Conservation (phyloP, 2,329 filamentous ascomycete species). For the Myriosclerotinia curreyana region DNA sequence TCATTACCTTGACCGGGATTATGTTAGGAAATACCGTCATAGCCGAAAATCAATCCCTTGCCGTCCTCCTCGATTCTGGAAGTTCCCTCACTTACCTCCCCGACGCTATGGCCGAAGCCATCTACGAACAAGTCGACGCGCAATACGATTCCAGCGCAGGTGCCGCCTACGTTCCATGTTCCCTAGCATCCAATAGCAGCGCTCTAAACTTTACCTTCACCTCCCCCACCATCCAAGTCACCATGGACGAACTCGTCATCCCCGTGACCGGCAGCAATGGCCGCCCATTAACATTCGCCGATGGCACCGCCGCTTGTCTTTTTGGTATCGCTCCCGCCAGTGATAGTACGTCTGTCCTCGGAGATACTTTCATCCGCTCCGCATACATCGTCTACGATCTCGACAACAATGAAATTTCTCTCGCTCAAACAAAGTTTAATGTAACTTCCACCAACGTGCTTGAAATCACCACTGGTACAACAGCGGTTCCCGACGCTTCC, state of each 20-base stretch:
- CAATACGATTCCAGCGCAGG: slow-evolving; percentile 52
- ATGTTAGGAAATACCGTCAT: slow-evolving; percentile 45
- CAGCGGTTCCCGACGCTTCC: slow-evolving; percentile 54
- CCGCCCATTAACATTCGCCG: slow-evolving; percentile 48
- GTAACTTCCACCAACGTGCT: slow-evolving; percentile 49
- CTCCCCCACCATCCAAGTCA: slow-evolving; percentile 51
- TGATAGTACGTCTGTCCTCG: slow-evolving; percentile 57
- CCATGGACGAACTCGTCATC: slow-evolving; percentile 59
- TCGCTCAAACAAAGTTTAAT: slow-evolving; percentile 66
- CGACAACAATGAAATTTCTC: slow-evolving; percentile 65
- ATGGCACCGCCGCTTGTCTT: slow-evolving; percentile 57
- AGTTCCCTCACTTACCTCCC: slow-evolving; percentile 67
- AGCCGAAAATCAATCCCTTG: slow-evolving; percentile 51
- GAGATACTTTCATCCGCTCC: slow-evolving; percentile 71
- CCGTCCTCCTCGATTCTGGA: slow-evolving; percentile 69
- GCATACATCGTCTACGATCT: slow-evolving; percentile 76
- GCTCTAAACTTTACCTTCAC: slow-evolving; percentile 56
- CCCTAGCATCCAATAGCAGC: slow-evolving; percentile 44
- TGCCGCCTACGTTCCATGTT: slow-evolving; percentile 61
- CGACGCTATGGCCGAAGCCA: slow-evolving; percentile 48
- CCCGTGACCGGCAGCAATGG: slow-evolving; percentile 47
- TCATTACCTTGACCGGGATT: slow-evolving; percentile 65
- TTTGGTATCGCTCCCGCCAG: slow-evolving; percentile 65
- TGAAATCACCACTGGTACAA: slow-evolving; percentile 53
- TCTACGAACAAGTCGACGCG: slow-evolving; percentile 59